Conservation (phyloP, 192 early-diverging fungal genomes). For the Lunasporangiospora selenospora region DNA sequence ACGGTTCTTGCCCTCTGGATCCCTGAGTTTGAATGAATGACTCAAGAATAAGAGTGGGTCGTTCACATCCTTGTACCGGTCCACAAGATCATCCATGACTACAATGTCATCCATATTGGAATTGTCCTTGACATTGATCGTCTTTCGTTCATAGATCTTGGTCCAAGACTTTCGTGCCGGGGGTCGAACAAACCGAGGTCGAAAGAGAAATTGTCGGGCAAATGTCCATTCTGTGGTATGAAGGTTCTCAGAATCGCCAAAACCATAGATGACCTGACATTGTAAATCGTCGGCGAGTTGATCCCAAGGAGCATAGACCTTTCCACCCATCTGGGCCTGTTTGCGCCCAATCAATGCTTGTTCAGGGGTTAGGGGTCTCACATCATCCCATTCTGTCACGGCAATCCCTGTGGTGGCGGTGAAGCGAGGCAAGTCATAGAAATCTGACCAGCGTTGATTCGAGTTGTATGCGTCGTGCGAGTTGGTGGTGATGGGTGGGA, state of each 20-base stretch:
- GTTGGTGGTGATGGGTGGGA: constrained; percentile 36
- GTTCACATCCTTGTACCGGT: constrained; percentile 4
- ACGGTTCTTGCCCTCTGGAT: constrained; percentile 7
- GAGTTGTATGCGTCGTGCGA: constrained; percentile 25
- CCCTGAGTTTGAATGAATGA: constrained; percentile 36
- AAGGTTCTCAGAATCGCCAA: constrained; percentile 21
- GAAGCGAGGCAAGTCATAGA: constrained; percentile 23
- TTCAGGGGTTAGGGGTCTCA: constrained; percentile 24
- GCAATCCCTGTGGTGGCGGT: constrained; percentile 1
- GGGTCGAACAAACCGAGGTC: constrained; percentile 33
- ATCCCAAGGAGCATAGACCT: constrained; percentile 11
- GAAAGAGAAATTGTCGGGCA: constrained; percentile 22
- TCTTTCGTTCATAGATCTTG: constrained; percentile 5
- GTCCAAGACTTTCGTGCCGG: constrained; percentile 13
- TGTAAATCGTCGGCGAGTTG: constrained; percentile 22
- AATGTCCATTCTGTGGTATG: constrained; percentile 28
- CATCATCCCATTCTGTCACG: constrained; percentile 23
- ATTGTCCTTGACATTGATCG: constrained; percentile 23
- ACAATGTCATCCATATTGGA: constrained; percentile 27
- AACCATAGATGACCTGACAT: constrained; percentile 37
- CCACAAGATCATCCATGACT: constrained; percentile 17
- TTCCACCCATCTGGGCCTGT: background rate
- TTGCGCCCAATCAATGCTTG: constrained; percentile 16
- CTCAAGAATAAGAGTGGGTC: constrained; percentile 22
- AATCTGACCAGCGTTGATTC: constrained; percentile 41